Base-by-base conservation (phyloP, 1,284 basidiomycete species). In the Ceratobasidium sp. region DNA sequence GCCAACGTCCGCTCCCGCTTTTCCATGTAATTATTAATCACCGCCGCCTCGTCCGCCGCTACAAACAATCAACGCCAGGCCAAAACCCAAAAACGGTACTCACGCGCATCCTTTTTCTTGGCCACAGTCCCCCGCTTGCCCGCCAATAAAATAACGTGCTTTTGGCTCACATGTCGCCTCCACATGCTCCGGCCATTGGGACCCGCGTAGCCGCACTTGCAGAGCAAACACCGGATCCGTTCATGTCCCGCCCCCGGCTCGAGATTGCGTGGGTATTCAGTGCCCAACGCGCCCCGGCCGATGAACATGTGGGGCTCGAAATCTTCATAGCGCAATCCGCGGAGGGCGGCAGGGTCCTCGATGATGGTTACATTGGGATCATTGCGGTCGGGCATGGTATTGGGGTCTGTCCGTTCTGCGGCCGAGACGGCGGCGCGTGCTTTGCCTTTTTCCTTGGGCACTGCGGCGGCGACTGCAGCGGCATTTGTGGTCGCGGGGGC, bases 181-280 rank as follows among this genome's bases (percentile, higher is more conserved):
- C 71, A 72, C 71, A 72, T 72, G 12, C 71, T 72, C 53, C 71
- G 64, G 17, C 70, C 71, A 38, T 72, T 72, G 13, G 69, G 69
- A 22, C 71, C 71, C 13, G 55, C 62, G 50, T 72, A 72, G 12
- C 64, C 53, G 34, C 70, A 71, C 60, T 72, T 70, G 67, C 71
- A 72, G 35, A 68, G 69, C 34, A 72, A 56, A 32, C 71, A 72
- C 22, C 71, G 64, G 12, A 72, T 62, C 6, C 64, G 67, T 27
- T 62, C 58, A 35, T 71, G 65, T 31, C 69, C 69, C 13, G 69
- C 68, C 4, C 71, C 71, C 10, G 72, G 72, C 22, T 72, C 72
- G 40, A 72, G 43, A 49, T 69, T 68, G 22, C 60, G 45, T n/a
- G 72, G 72, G 60, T 72, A 72, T 34, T 65, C 60, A 22, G 47